Conservation (phyloP, 1,139 yeast species). For the Scheffersomyces segobiensis region DNA sequence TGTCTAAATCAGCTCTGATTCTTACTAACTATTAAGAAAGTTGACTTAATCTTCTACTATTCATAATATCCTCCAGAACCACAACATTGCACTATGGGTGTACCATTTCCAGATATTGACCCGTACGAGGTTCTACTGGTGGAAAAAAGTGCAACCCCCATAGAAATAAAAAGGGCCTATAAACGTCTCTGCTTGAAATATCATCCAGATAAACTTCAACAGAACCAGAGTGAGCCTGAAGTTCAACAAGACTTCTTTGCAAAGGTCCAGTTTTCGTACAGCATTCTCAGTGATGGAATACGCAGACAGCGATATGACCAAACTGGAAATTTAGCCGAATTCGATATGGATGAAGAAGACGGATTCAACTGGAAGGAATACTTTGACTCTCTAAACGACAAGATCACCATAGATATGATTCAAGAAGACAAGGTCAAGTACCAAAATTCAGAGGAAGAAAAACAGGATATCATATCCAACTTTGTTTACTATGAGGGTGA, state of each 20-base stretch:
- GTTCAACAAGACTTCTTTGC: constrained; percentile 53
- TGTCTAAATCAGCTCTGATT: neutral
- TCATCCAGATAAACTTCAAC: constrained; percentile 77
- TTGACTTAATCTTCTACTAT: neutral
- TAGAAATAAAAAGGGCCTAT: constrained; percentile 69
- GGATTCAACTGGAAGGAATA: constrained; percentile 64
- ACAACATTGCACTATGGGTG: constrained; percentile 23
- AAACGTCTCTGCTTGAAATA: constrained; percentile 65
- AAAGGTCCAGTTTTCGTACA: constrained; percentile 72
- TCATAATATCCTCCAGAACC: neutral
- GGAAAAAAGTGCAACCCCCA: constrained; percentile 39
- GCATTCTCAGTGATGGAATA: constrained; percentile 60
- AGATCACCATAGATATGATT: constrained; percentile 71
- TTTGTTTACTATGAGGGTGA: constrained; percentile 69
- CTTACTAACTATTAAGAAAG: neutral
- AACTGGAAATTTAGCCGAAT: constrained; percentile 65
- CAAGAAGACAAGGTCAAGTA: constrained; percentile 67
- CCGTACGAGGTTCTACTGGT: constrained; percentile 66
- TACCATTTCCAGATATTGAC: constrained; percentile 57
- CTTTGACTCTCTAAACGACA: constrained; percentile 57
- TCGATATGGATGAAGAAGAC: constrained; percentile 26
- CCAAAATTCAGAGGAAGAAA: constrained; percentile 68
- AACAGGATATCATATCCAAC: constrained; percentile 58
- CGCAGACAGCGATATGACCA: constrained; percentile 61
- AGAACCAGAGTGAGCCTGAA: constrained; percentile 25